Evolutionary conservation across 768 basidiomycete genomes (phyloP), one percentile per base, ranked within the genome.

Genomic region (Rhodotorula diobovata): DNA sequence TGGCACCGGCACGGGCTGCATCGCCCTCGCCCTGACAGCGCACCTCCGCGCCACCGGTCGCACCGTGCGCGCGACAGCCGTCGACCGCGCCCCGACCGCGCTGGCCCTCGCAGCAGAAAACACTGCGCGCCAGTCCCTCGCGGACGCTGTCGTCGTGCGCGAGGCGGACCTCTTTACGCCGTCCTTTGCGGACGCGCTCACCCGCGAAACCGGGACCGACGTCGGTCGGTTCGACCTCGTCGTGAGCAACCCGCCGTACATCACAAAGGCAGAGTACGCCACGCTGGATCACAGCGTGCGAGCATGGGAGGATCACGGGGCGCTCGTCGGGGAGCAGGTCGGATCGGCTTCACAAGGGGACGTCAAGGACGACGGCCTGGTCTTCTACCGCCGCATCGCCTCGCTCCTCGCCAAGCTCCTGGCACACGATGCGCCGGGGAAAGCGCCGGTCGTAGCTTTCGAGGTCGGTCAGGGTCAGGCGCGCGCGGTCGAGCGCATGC

Each of bases 1-100:
- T 56, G 93, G 94, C 79, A 95, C 93, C 11, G 95, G 95, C 57
- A 86, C 91, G 0, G 95, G 90, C 23, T 93, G 93, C 79, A 93
- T 97, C 61, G 90, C 93, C 4, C 85, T 96, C 53, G 83, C 91
- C n/a, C 83, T 98, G 28, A 87, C 87, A 74, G 80, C 87, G 58
- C 86, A 86, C 30, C 37, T 11, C 20, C 3, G 9, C 37, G 28
- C 57, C n/a, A 18, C 28, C 37, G n/a, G n/a, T 15, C 28, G 30
- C 23, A 20, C n/a, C 30, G 55, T 59, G 3, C 65, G 48, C 11
- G 37, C 50, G 8, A 4, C 63, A 25, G 73, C 60, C 34, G 82
- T 93, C 53, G 91, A 93, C 80, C 84, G 88, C 57, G 87, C 87
- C 58, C 78, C 82, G 37, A 81, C 85, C 41, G 92, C 92, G 7